phyloP scores from a whole-genome alignment of 768 basidiomycete genomes.

The Pholiota molesta region DNA sequence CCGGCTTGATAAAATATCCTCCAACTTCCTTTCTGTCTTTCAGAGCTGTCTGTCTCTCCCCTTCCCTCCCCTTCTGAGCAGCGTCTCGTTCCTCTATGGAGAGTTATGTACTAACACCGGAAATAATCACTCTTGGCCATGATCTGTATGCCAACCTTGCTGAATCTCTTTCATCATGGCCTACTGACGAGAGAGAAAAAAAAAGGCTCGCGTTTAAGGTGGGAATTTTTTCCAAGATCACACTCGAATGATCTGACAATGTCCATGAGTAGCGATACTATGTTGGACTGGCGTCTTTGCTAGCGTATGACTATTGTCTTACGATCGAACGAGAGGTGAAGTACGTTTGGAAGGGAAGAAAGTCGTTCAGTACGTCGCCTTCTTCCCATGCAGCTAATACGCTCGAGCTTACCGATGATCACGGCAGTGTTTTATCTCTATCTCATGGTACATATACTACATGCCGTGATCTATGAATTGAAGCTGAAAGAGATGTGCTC shows the following conservation, averaged over 20 bases:
- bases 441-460: conserved; percentile 14
- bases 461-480: neutral
- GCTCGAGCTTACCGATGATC: neutral
- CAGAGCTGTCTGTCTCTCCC: neutral
- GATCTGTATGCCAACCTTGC: conserved; percentile 15
- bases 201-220: conserved; percentile 17
- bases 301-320: conserved; percentile 29
- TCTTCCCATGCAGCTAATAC: neutral
- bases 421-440: conserved; percentile 20
- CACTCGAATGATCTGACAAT: neutral
- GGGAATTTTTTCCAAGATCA: neutral
- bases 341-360: conserved; percentile 24
- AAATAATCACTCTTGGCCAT: conserved; percentile 18
- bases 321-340: conserved; percentile 26
- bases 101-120: conserved; percentile 10
- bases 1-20: neutral
- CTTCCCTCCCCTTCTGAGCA: neutral
- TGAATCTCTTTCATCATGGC: neutral
- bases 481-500: neutral
- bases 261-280: conserved; percentile 22
- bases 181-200: neutral
- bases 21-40: neutral
- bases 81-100: conserved; percentile 5
- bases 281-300: conserved; percentile 21
- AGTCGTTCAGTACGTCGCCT: conserved; percentile 16